A percentile compares a stretch with the other conserved stretches of the same genome.
Evolutionary conservation across 1,284 basidiomycete species (phyloP).

Genomic region (Ceratobasidium sp.): DNA sequence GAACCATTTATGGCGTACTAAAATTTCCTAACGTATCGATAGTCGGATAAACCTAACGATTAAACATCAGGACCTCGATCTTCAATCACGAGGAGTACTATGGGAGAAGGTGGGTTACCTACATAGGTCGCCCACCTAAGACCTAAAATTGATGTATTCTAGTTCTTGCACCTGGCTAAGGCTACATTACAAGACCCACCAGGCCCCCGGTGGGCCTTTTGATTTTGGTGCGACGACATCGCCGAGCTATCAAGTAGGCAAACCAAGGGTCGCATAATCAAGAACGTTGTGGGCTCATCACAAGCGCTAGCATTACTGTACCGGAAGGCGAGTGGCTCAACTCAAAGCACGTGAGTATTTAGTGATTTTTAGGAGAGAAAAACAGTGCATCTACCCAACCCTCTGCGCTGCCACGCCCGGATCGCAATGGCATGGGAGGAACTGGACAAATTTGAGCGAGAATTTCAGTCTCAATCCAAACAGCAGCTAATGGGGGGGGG

Average conservation of each 20-base stretch:
- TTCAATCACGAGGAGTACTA: background rate
- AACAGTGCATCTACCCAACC: background rate
- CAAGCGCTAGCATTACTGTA: background rate
- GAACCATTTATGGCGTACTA: background rate
- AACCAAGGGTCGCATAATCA: background rate
- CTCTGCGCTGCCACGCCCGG: too few species aligned
- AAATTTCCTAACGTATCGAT: background rate
- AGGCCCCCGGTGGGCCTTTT: background rate
- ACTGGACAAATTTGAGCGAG: too few species aligned
- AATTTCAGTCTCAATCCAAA: too few species aligned
- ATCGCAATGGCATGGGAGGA: too few species aligned
- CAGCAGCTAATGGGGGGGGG: too few species aligned
- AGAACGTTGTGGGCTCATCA: background rate
- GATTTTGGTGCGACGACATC: background rate
- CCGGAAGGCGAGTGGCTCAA: too few species aligned
- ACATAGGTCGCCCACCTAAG: background rate
- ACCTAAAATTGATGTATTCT: background rate
- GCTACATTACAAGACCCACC: background rate
- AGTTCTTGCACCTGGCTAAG: background rate
- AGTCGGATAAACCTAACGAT: background rate
- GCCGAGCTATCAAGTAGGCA: background rate
- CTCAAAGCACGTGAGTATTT: too few species aligned
- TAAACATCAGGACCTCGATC: background rate
- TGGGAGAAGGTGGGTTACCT: background rate
- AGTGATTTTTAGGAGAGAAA: background rate